These are phyloP conservation scores for Lycium ferocissimum DNA, from an alignment of 257 asterid species.

Conservation along the genomic window DNA sequence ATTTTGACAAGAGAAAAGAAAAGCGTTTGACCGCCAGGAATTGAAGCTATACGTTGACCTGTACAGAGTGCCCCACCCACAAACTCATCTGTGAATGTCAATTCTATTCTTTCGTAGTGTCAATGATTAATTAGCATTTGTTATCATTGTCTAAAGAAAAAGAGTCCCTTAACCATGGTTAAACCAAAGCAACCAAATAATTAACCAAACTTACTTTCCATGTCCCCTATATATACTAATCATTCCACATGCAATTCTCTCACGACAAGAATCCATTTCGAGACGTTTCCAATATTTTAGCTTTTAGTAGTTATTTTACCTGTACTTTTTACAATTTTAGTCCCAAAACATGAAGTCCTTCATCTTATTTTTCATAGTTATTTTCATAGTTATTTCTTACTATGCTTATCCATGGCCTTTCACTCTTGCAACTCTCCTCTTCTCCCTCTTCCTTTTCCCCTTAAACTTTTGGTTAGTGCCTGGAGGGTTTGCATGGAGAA, in stretches of 20 bases:
- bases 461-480: conserved; percentile 37
- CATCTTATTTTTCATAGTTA: conserved; percentile 38
- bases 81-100: neutral
- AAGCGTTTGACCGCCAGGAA: neutral
- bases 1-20: too few relatives aligned
- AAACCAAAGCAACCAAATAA: conserved; percentile 28
- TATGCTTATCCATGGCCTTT: conserved; percentile 34
- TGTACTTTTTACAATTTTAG: neutral
- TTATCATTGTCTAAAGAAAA: neutral
- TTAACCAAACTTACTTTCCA: conserved; percentile 40
- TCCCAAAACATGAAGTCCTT: conserved; percentile 45
- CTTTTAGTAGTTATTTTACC: neutral
- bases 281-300: neutral
- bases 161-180: conserved; percentile 32
- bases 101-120: neutral
- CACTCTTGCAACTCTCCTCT: conserved; percentile 36
- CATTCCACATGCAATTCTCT: conserved; percentile 45
- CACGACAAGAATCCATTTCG: conserved; percentile 29
- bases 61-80: neutral
- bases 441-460: conserved; percentile 39
- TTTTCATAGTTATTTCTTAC: neutral
- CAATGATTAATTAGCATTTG: neutral
- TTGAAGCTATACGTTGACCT: neutral
- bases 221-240: conserved; percentile 45
- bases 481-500: conserved; percentile 71